phyloP scores from a whole-genome alignment of 176 grass and related monocot genomes.

The Bonia amplexicaulis region DNA sequence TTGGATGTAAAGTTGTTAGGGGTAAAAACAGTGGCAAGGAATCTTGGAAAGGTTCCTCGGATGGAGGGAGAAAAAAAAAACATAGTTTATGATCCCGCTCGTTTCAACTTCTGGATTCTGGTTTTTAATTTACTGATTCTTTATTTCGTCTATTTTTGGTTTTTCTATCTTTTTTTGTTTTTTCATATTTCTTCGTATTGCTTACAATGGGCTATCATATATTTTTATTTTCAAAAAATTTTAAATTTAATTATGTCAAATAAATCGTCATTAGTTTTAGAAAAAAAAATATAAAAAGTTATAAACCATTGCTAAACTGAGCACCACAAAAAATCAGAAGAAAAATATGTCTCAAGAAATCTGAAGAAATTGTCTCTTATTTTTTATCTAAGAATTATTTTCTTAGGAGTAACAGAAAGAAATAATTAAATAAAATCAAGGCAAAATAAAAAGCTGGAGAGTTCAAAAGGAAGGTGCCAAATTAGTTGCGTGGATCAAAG shows the following conservation, averaged over 20 bases:
- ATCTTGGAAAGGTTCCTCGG: background rate
- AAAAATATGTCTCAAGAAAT: background rate
- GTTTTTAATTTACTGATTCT: no score
- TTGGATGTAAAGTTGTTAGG: slow-evolving; percentile 43
- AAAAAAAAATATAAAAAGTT: no score
- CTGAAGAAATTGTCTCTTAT: background rate
- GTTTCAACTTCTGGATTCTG: no score
- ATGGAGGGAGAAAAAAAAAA: background rate
- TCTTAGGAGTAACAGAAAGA: background rate
- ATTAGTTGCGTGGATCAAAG: background rate
- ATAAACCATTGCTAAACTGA: no score
- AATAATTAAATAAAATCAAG: background rate
- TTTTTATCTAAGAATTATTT: background rate
- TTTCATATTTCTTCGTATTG: no score
- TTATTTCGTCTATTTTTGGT: no score
- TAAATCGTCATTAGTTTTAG: no score
- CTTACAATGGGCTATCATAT: no score
- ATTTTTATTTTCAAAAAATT: no score
- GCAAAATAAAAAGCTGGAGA: background rate
- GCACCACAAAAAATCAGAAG: background rate
- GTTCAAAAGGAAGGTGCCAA: background rate
- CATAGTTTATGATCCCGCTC: no score
- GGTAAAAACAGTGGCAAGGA: background rate
- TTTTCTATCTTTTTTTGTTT: no score
- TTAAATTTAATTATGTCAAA: no score